phyloP scores from a whole-genome alignment of 1,284 basidiomycete genomes.

The Tetrapyrgos nigripes region DNA sequence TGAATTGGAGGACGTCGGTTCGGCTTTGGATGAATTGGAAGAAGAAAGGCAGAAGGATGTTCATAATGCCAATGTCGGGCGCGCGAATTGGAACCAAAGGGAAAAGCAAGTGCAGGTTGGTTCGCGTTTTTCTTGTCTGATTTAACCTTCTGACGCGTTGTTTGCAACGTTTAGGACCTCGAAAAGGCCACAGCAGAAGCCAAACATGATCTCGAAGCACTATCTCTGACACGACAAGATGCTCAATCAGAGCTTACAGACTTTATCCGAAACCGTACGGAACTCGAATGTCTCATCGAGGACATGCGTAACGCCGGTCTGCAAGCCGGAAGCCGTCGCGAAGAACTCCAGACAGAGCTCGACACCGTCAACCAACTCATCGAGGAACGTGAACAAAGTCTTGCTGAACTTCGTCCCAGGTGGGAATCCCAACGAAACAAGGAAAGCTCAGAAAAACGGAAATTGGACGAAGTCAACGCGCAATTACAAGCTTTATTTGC shows the following conservation, averaged over 20 bases:
- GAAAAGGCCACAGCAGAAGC: conserved; percentile 78
- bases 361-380: conserved; percentile 66
- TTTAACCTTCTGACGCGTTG: neutral
- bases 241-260: conserved; percentile 81
- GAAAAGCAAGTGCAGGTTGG: conserved; percentile 85
- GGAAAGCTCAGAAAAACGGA: conserved; percentile 73
- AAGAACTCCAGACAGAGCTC: conserved; percentile 74
- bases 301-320: conserved; percentile 76
- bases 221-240: conserved; percentile 72
- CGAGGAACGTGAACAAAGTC: conserved; percentile 61
- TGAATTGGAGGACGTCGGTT: conserved; percentile 89
- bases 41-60: conserved; percentile 84
- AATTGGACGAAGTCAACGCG: conserved; percentile 76
- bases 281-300: conserved; percentile 83
- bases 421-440: conserved; percentile 64
- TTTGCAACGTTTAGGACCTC: conserved; percentile 62
- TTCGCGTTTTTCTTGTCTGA: conserved; percentile 1
- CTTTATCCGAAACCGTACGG: conserved; percentile 78
- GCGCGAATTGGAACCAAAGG: conserved; percentile 83
- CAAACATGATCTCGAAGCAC: conserved; percentile 75
- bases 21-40: conserved; percentile 84
- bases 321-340: conserved; percentile 66
- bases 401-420: conserved; percentile 69
- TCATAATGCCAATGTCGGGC: conserved; percentile 81
- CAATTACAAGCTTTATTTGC: conserved; percentile 79